phyloP scores from a whole-genome alignment of 202 grass and related monocot species.

The Panicum virgatum region DNA sequence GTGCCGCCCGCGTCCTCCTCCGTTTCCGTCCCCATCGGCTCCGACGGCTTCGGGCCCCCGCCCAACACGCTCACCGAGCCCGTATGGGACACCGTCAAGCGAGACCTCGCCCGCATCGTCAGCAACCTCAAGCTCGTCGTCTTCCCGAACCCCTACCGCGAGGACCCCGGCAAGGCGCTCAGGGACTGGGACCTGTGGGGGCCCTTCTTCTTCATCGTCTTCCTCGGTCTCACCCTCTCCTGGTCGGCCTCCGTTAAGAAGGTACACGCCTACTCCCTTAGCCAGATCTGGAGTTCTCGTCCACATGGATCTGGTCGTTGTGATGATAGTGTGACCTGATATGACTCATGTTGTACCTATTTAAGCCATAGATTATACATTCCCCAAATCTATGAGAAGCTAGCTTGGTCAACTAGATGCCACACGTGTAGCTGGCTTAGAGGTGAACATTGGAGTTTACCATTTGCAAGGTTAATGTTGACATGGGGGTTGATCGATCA shows the following conservation, averaged over 20 bases:
- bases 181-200: slow-evolving; percentile 99
- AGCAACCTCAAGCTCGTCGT: slow-evolving; percentile 99
- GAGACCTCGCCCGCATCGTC: slow-evolving; percentile 92
- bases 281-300: slow-evolving; percentile 18
- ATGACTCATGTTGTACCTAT: neutral
- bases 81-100: slow-evolving; percentile 98
- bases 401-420: neutral
- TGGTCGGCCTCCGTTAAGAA: slow-evolving; percentile 98
- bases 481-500: neutral
- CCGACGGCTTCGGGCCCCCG: slow-evolving; percentile 70
- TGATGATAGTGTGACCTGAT: neutral
- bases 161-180: slow-evolving; percentile 96
- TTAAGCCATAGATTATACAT: neutral
- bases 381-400: neutral
- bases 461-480: neutral
- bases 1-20: slow-evolving; percentile 26
- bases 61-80: slow-evolving; percentile 92
- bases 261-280: slow-evolving; percentile 33
- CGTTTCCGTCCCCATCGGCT: slow-evolving; percentile 45
- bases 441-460: neutral
- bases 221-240: slow-evolving; percentile 90
- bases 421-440: neutral
- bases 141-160: slow-evolving; percentile 95
- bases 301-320: slow-evolving; percentile 17
- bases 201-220: slow-evolving; percentile 99